phyloP scores from a whole-genome alignment of 208 protist genomes.

The Trichomonas vaginalis region DNA sequence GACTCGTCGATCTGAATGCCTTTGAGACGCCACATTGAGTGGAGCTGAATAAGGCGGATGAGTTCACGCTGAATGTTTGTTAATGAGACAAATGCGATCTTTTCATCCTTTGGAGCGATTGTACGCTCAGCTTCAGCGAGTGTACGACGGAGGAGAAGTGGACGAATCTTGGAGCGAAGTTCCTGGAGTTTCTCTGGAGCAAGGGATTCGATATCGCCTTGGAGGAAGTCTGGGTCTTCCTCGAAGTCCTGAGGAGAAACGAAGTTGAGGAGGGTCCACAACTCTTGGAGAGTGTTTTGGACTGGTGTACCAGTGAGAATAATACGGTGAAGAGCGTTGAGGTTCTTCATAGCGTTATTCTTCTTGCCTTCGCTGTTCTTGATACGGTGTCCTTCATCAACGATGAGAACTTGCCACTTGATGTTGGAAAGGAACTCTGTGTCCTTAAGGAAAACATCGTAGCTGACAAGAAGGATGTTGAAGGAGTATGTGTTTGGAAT shows the following conservation, averaged over 20 bases:
- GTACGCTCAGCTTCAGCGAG: neutral
- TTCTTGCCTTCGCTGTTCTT: conserved; percentile 36
- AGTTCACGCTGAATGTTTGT: neutral
- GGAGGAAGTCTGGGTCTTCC: conserved; percentile 37
- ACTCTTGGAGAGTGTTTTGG: conserved; percentile 45
- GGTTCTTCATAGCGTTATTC: conserved; percentile 73
- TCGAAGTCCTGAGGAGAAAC: conserved; percentile 53
- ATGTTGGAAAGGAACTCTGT: conserved; percentile 17
- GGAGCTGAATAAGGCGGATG: neutral
- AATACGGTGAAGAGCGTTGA: conserved; percentile 68
- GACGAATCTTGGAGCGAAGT: neutral
- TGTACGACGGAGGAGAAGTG: neutral
- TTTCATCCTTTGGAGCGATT: neutral
- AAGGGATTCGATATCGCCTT: conserved; percentile 53
- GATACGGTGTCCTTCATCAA: conserved; percentile 52
- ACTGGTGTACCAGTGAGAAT: conserved; percentile 49
- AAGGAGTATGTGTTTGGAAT: neutral
- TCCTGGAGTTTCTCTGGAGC: neutral
- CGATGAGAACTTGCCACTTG: conserved; percentile 45
- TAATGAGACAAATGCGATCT: neutral
- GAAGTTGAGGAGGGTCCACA: conserved; percentile 63
- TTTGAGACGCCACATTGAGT: neutral
- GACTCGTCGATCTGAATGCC: neutral
- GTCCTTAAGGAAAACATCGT: neutral
- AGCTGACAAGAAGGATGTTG: neutral